Evolutionary conservation across 371 early-diverging fungal genomes (phyloP).

Genomic region (Cokeromyces recurvatus): DNA sequence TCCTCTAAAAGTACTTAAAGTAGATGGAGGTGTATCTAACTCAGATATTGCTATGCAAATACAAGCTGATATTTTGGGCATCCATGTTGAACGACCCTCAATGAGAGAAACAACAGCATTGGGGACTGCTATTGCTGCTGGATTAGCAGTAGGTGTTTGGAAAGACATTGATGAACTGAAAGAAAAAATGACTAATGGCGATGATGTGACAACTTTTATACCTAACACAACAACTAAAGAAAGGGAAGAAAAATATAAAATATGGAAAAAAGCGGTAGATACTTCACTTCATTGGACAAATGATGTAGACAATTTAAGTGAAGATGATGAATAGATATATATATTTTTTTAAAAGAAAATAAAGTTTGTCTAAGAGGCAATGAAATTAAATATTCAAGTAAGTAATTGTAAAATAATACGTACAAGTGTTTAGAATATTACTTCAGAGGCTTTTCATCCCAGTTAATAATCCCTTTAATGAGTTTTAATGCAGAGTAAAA

Average conservation of each 20-base stretch:
- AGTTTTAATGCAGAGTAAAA: too few relatives aligned
- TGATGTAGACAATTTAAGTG: slow-evolving; percentile 11
- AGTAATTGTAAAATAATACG: too few relatives aligned
- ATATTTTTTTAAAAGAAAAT: neutral
- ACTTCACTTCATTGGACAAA: slow-evolving; percentile 61
- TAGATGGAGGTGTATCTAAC: slow-evolving; percentile 92
- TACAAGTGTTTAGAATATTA: too few relatives aligned
- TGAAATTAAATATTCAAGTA: too few relatives aligned
- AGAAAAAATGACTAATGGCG: slow-evolving; percentile 12
- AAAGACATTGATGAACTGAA: slow-evolving; percentile 28
- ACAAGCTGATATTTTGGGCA: slow-evolving; percentile 84
- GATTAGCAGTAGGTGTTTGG: slow-evolving; percentile 81
- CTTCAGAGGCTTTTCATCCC: too few relatives aligned
- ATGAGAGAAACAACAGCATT: slow-evolving; percentile 94
- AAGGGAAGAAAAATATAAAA: slow-evolving; percentile 58
- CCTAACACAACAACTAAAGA: slow-evolving; percentile 41
- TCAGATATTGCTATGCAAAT: slow-evolving; percentile 90
- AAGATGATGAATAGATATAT: slow-evolving; percentile 1
- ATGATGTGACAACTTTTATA: slow-evolving; percentile 40
- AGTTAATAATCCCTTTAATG: too few relatives aligned
- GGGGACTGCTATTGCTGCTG: slow-evolving; percentile 95
- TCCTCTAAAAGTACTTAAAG: slow-evolving; percentile 67
- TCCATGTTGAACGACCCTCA: slow-evolving; percentile 77
- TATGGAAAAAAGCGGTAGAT: slow-evolving; percentile 87
- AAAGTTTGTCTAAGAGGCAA: too few relatives aligned